These are phyloP conservation scores for Vicia sativa DNA, from an alignment of 306 rosid species.

Conservation along the genomic window DNA sequence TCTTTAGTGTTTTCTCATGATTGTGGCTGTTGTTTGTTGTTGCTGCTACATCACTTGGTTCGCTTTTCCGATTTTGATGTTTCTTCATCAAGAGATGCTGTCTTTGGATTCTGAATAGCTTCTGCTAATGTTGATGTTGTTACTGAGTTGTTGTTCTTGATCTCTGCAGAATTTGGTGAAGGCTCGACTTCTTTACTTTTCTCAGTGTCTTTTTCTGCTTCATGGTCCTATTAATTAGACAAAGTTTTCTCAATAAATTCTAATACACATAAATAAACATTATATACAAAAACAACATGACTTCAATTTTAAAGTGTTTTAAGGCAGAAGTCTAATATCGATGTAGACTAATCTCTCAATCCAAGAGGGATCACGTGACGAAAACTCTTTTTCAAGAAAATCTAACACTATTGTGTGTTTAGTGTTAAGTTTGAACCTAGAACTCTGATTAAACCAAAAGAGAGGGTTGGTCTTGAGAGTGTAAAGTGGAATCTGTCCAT, in stretches of 20 bases:
- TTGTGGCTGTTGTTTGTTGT: conserved; percentile 17
- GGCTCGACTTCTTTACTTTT: conserved; percentile 47
- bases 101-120: conserved; percentile 47
- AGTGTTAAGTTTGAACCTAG: too few species aligned
- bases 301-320: too few species aligned
- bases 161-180: conserved; percentile 47
- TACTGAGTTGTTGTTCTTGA: conserved; percentile 33
- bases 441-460: too few species aligned
- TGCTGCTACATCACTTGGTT: conserved; percentile 42
- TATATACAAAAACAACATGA: too few species aligned
- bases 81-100: conserved; percentile 59
- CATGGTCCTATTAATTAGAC: conserved; percentile 55
- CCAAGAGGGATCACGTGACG: too few species aligned
- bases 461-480: too few species aligned
- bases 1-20: conserved; percentile 67
- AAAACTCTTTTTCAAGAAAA: too few species aligned
- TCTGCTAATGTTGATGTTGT: too few species aligned
- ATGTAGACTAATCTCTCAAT: too few species aligned
- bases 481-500: too few species aligned
- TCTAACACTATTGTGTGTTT: too few species aligned
- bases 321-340: too few species aligned
- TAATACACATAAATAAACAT: neutral
- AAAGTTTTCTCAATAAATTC: conserved; percentile 3
- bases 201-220: conserved; percentile 40
- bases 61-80: conserved; percentile 51